Conservation (phyloP, 495 filamentous ascomycete species). For the Podospora fimiseda region DNA sequence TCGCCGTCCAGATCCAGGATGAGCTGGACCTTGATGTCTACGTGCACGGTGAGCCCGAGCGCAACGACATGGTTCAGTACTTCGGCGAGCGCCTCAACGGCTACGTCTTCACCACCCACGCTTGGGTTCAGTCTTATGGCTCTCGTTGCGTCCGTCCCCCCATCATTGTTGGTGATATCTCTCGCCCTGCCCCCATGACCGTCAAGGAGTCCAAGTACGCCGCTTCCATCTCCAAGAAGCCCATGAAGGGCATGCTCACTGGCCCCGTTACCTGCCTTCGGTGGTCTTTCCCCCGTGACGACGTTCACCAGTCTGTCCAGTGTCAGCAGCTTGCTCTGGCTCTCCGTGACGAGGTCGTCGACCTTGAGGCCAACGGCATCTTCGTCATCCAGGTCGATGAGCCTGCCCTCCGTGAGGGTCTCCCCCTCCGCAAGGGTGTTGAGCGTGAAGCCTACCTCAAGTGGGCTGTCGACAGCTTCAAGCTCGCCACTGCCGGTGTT, state of each 20-base stretch:
- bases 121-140: constrained; percentile 97
- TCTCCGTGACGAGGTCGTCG: constrained; percentile 95
- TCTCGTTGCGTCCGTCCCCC: constrained; percentile 96
- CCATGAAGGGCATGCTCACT: constrained; percentile 99
- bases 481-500: constrained; percentile 84
- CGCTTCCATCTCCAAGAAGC: constrained; percentile 90
- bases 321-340: constrained; percentile 97
- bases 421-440: constrained; percentile 82
- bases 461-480: constrained; percentile 97
- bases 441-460: constrained; percentile 92
- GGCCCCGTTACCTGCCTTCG: constrained; percentile 96
- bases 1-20: constrained; percentile 91
- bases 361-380: constrained; percentile 92
- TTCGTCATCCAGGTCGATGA: constrained; percentile 98
- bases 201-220: constrained; percentile 99
- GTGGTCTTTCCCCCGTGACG: constrained; percentile 99
- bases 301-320: constrained; percentile 97
- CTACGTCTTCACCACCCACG: constrained; percentile 98
- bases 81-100: constrained; percentile 95
- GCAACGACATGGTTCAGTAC: constrained; percentile 99
- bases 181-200: constrained; percentile 92
- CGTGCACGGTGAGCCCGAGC: constrained; percentile 97
- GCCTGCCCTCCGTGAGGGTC: constrained; percentile 97
- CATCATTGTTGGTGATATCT: constrained; percentile 97
- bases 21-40: constrained; percentile 90